These are phyloP conservation scores for Fusarium chlamydosporum DNA, from an alignment of 2,329 filamentous ascomycete genomes.

Conservation along the genomic window DNA sequence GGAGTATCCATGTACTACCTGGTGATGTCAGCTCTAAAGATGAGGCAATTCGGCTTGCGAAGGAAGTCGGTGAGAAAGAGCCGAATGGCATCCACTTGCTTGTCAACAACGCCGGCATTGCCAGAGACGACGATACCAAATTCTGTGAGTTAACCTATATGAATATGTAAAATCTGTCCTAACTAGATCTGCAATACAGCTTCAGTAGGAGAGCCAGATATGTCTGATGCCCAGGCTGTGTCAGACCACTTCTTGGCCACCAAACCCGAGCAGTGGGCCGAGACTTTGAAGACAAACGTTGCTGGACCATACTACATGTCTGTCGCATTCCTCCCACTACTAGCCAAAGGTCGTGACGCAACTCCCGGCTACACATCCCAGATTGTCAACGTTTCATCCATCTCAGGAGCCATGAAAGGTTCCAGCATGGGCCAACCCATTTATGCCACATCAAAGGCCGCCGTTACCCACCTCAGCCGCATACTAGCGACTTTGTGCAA, in stretches of 20 bases:
- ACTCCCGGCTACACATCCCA: neutral
- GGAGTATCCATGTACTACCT: slow-evolving; percentile 9
- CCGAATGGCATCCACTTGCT: neutral
- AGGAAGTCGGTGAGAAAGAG: slow-evolving; percentile 8
- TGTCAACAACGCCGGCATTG: slow-evolving; percentile 17
- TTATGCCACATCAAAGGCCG: slow-evolving; percentile 18
- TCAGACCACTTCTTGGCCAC: slow-evolving; percentile 19
- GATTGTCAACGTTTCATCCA: neutral
- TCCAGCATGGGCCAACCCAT: slow-evolving; percentile 12
- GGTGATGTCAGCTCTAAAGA: slow-evolving; percentile 16
- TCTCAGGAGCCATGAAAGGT: slow-evolving; percentile 6
- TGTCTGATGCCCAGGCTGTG: neutral
- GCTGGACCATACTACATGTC: slow-evolving; percentile 20
- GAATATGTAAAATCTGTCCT: rapidly evolving
- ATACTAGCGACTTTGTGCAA: slow-evolving; percentile 21
- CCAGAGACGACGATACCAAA: slow-evolving; percentile 6
- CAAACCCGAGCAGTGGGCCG: slow-evolving; percentile 4
- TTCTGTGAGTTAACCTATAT: neutral
- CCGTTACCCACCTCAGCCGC: slow-evolving; percentile 15
- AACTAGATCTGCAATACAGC: neutral
- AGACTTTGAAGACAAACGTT: slow-evolving; percentile 8
- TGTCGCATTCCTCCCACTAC: neutral
- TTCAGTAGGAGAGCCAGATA: neutral
- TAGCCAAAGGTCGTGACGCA: neutral
- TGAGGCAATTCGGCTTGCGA: neutral